Percentiles rank a stretch among this genome's conserved stretches.
phyloP scores from a whole-genome alignment of 306 rosid species.

The Mimosa bimucronata region DNA sequence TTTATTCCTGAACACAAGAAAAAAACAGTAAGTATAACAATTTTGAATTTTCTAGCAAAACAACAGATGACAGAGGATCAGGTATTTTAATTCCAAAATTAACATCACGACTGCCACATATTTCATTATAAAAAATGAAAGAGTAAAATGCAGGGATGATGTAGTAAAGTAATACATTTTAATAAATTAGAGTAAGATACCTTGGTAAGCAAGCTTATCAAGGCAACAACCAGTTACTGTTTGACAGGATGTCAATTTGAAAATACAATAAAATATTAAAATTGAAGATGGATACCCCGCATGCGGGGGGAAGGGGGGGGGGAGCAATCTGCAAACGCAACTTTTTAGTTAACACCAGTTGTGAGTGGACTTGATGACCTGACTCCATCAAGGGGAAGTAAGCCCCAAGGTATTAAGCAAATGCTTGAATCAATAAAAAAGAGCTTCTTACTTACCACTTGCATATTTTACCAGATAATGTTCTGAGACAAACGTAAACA shows the following conservation, averaged over 20 bases:
- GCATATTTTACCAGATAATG: constrained; percentile 19
- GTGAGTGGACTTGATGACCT: constrained; percentile 6
- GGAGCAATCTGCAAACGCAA: background rate
- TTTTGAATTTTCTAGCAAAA: constrained; percentile 30
- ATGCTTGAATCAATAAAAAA: constrained; percentile 1
- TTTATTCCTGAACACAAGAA: constrained; percentile 62
- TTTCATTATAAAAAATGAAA: background rate
- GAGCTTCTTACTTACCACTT: constrained; percentile 7
- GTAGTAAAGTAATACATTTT: background rate
- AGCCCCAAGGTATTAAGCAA: constrained; percentile 9
- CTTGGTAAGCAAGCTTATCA: background rate
- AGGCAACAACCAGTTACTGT: background rate
- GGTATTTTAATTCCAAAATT: constrained; percentile 11
- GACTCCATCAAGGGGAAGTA: constrained; percentile 10
- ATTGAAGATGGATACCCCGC: background rate
- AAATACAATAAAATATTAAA: constrained; percentile 7
- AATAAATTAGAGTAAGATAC: background rate
- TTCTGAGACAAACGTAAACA: constrained; percentile 25
- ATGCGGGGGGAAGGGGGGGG: too few relatives aligned
- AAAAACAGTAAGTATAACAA: constrained; percentile 17
- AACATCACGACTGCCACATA: constrained; percentile 23
- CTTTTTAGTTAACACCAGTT: constrained; percentile 9
- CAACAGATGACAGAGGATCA: constrained; percentile 2
- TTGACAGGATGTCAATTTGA: constrained; percentile 12
- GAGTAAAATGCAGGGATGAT: background rate